Evolutionary conservation across 306 rosid species (phyloP).

Genomic region (Malus sylvestris): DNA sequence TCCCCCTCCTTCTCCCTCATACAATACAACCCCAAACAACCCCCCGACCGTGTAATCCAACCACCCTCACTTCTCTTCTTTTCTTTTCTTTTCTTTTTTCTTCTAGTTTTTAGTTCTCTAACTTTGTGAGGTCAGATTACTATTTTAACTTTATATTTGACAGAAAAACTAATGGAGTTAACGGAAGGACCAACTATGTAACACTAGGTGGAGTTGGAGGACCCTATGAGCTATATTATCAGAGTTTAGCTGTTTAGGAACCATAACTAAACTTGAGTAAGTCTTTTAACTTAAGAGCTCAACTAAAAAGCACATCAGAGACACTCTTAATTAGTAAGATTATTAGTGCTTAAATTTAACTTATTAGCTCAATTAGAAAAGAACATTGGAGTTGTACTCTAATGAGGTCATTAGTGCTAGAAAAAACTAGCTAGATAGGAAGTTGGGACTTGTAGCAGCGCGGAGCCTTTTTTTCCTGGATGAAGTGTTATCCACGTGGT

Average conservation of each 20-base stretch:
- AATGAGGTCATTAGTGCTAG: not conserved
- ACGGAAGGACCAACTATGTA: not conserved
- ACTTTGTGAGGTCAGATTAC: not conserved
- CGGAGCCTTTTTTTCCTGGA: not conserved
- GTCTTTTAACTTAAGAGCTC: no score
- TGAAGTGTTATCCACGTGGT: slow-evolving; percentile 15
- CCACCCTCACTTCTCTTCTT: not conserved
- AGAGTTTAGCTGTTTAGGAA: no score
- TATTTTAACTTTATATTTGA: not conserved
- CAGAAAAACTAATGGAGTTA: not conserved
- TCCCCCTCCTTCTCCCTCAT: not conserved
- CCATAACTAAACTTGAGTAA: no score
- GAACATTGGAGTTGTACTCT: not conserved
- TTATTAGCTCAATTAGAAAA: not conserved
- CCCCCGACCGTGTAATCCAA: not conserved
- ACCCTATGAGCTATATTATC: not conserved
- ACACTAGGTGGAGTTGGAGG: not conserved
- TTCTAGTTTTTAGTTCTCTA: not conserved
- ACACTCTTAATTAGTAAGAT: no score
- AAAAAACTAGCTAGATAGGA: no score
- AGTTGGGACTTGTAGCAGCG: no score
- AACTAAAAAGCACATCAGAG: no score
- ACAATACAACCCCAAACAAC: not conserved
- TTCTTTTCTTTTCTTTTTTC: no score
- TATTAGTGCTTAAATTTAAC: no score